Percentiles rank a stretch among this genome's conserved stretches.
These are phyloP conservation scores for Fragaria vesca DNA, from an alignment of 306 rosid genomes.

Conservation along the genomic window DNA sequence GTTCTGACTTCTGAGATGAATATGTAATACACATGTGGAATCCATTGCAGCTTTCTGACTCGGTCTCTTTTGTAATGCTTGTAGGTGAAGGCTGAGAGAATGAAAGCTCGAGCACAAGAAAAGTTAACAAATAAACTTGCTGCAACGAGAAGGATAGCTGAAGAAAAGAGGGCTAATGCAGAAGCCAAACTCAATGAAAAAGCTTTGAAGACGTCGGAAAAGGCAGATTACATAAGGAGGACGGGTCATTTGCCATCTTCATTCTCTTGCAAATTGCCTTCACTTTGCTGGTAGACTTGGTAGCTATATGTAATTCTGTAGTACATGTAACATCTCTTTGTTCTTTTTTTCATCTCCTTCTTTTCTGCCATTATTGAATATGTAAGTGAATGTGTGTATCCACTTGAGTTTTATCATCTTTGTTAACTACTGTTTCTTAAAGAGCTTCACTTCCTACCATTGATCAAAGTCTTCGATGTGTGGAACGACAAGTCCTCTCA, in stretches of 20 bases:
- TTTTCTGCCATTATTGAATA: conserved; percentile 1
- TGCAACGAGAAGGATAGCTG: conserved; percentile 69
- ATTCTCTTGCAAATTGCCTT: conserved; percentile 82
- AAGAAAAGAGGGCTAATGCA: conserved; percentile 80
- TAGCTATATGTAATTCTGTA: background rate
- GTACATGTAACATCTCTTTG: conserved; percentile 9
- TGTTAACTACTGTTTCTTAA: background rate
- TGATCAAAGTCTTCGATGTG: background rate
- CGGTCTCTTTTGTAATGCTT: background rate
- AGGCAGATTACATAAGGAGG: conserved; percentile 78
- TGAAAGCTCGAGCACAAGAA: conserved; percentile 79
- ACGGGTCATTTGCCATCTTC: conserved; percentile 85
- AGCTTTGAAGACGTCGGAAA: conserved; percentile 70
- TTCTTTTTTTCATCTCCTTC: background rate
- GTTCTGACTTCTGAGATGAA: background rate
- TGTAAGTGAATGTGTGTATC: conserved; percentile 6
- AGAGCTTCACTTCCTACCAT: background rate
- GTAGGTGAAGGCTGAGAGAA: conserved; percentile 86
- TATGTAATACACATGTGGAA: background rate
- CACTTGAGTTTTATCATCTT: background rate
- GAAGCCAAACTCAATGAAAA: conserved; percentile 74
- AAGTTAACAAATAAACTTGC: conserved; percentile 64
- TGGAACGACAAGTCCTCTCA: background rate
- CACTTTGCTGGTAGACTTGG: conserved; percentile 72
- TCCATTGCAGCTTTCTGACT: conserved; percentile 15